Percentiles rank a stretch among this genome's conserved stretches.
Conservation (phyloP, 1,139 yeast species). For the Pichiaceae sp. region DNA sequence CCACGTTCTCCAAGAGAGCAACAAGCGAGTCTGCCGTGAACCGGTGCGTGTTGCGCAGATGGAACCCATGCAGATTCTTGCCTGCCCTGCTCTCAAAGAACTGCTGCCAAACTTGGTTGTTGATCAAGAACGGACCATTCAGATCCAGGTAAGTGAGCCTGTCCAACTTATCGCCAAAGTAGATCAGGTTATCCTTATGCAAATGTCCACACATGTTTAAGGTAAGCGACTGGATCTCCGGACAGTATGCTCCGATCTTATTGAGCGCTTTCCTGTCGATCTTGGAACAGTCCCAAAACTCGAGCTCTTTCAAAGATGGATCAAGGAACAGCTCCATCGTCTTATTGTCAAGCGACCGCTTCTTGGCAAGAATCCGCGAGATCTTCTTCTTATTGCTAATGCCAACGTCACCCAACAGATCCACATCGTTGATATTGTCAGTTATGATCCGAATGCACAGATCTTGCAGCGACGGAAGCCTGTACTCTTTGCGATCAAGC, state of each 20-base stretch:
- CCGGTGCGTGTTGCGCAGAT: conserved; percentile 75
- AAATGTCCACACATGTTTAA: conserved; percentile 91
- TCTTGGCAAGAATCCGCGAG: conserved; percentile 68
- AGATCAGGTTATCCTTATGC: conserved; percentile 64
- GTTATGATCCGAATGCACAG: conserved; percentile 67
- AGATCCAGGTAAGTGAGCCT: conserved; percentile 46
- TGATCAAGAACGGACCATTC: conserved; percentile 84
- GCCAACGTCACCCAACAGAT: conserved; percentile 75
- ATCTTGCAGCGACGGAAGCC: conserved; percentile 70
- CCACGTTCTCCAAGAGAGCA: conserved; percentile 55
- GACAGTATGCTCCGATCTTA: conserved; percentile 73
- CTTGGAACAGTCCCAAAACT: conserved; percentile 90
- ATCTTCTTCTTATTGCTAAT: conserved; percentile 54
- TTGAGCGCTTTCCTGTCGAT: conserved; percentile 58
- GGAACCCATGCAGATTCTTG: conserved; percentile 41
- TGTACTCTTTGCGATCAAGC: conserved; percentile 57
- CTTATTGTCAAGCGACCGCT: conserved; percentile 64
- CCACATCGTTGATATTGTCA: conserved; percentile 66
- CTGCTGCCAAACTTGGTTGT: conserved; percentile 65
- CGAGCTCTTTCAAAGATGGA: conserved; percentile 45
- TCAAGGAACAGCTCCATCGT: conserved; percentile 70
- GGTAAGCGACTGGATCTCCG: conserved; percentile 56
- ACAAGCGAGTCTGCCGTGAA: conserved; percentile 62
- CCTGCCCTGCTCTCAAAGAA: conserved; percentile 45
- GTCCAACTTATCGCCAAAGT: conserved; percentile 51